These are phyloP conservation scores for Claviceps cyperi DNA, from an alignment of 2,329 filamentous ascomycete species.

Conservation along the genomic window DNA sequence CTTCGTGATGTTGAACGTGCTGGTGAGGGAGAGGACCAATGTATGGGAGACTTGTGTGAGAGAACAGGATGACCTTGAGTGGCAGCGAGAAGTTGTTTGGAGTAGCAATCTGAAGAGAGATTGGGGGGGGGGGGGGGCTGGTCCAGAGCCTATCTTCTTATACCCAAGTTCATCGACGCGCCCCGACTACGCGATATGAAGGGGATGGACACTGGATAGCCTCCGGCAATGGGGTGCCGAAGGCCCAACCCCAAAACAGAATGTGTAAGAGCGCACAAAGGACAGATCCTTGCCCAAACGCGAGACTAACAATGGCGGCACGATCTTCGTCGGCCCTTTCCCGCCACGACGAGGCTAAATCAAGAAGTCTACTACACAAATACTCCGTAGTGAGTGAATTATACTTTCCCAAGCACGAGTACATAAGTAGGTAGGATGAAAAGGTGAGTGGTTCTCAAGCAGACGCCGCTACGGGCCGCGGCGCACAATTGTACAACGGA, in stretches of 20 bases:
- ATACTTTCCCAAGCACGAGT: too few relatives aligned
- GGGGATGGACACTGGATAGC: background rate
- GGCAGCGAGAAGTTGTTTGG: background rate
- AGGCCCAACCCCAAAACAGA: background rate
- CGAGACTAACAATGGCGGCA: too few relatives aligned
- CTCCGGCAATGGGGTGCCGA: background rate
- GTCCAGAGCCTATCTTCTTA: conserved; percentile 1
- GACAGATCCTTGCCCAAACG: too few relatives aligned
- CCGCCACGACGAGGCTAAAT: too few relatives aligned
- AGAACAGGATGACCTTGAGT: background rate
- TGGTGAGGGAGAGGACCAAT: too few relatives aligned
- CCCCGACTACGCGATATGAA: background rate
- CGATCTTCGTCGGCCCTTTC: too few relatives aligned
- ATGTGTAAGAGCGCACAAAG: background rate
- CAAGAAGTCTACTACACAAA: too few relatives aligned
- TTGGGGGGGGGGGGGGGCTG: background rate
- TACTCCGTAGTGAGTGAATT: too few relatives aligned
- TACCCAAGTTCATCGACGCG: background rate
- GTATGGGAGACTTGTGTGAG: background rate
- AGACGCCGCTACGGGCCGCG: too few relatives aligned
- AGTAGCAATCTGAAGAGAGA: background rate
- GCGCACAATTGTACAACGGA: too few relatives aligned
- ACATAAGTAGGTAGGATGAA: too few relatives aligned
- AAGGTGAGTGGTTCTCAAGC: too few relatives aligned
- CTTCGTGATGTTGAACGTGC: background rate